Base-by-base conservation (phyloP, 257 asterid species). In the Penstemon davidsonii region DNA sequence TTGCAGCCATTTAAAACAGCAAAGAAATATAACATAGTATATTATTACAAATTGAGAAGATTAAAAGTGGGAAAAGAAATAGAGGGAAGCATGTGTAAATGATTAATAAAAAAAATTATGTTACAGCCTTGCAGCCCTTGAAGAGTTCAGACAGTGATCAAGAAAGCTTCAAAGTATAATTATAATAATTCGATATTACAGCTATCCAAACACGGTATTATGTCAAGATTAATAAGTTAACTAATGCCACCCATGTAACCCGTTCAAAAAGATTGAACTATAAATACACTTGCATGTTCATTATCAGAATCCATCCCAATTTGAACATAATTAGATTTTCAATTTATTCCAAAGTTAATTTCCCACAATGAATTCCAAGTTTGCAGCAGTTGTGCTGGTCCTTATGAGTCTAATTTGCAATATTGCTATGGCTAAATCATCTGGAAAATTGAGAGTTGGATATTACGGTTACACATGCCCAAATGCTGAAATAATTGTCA, bases 381-480 rank as follows among this genome's bases (percentile, higher is more conserved):
- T 60, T 39, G 72, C 56, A 47, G 76, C 62, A 33, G 11, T 67
- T 42, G 60, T 55, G 25, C 72, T 79, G 12, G 54, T 75, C 13
- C 59, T 62, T 44, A 62, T 71, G 72, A 5, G 59, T 69, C 37
- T 9, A 4, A 42, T 70, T 25, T 51, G 55, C 55, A 57, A 33
- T 5, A 13, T 75, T 0, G 60, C 83, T 0, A 11, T 40, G 76
- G 84, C 76, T 8, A 7, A 36, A 4, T 40, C 65, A 54, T 19
- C 41, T 0, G 6, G 55, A 3, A 68, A 60, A 13, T 78, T 82
- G 59, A 62, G 10, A 49, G 83, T 78, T 1, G 93, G 88, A 13
- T 86, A 63, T 65, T 84, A 86, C 64, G 43, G n/a, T 2, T 7
- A 67, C 6, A 38, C 73, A 2, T 86, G 93, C 68, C 90, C 88